Evolutionary conservation across 2,329 filamentous ascomycete genomes (phyloP).

Genomic region (Phyllosticta citrichinensis): DNA sequence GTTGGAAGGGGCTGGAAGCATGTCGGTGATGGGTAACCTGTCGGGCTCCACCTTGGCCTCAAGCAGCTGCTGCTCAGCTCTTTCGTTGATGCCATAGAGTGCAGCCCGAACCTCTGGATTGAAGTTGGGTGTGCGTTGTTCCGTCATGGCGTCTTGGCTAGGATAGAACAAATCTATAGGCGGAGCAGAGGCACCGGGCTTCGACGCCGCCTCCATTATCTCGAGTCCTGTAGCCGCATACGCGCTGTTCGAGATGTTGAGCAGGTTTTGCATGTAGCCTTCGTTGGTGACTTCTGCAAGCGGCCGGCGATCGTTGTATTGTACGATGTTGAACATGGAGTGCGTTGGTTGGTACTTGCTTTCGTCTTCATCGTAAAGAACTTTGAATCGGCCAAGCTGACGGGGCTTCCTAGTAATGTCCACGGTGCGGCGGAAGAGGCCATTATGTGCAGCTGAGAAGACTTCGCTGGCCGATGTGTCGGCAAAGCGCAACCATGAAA

Average conservation of each 20-base stretch:
- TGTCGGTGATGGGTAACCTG: constrained; percentile 50
- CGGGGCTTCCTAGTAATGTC: constrained; percentile 43
- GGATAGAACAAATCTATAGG: constrained; percentile 74
- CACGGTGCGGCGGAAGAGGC: constrained; percentile 64
- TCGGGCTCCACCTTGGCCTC: constrained; percentile 58
- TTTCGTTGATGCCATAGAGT: constrained; percentile 55
- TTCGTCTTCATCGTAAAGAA: constrained; percentile 56
- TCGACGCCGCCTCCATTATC: constrained; percentile 70
- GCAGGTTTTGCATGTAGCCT: constrained; percentile 61
- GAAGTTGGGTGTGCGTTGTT: constrained; percentile 69
- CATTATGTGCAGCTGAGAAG: constrained; percentile 56
- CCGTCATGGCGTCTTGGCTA: constrained; percentile 51
- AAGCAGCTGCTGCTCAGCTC: constrained; percentile 65
- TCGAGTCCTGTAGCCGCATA: constrained; percentile 63
- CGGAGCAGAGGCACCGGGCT: constrained; percentile 71
- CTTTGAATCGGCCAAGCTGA: constrained; percentile 55
- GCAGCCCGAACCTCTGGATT: constrained; percentile 64
- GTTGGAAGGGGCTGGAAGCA: constrained; percentile 70
- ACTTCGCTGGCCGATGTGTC: constrained; percentile 67
- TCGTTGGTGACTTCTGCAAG: constrained; percentile 61
- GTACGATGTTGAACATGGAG: constrained; percentile 70
- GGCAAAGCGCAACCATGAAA: constrained; percentile 85
- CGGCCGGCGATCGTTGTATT: constrained; percentile 55
- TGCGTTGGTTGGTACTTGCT: constrained; percentile 61
- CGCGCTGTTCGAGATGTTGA: constrained; percentile 62